Evolutionary conservation across 768 basidiomycete species (phyloP), one percentile per base, ranked within the genome.

Genomic region (Leccinum barrowsii): DNA sequence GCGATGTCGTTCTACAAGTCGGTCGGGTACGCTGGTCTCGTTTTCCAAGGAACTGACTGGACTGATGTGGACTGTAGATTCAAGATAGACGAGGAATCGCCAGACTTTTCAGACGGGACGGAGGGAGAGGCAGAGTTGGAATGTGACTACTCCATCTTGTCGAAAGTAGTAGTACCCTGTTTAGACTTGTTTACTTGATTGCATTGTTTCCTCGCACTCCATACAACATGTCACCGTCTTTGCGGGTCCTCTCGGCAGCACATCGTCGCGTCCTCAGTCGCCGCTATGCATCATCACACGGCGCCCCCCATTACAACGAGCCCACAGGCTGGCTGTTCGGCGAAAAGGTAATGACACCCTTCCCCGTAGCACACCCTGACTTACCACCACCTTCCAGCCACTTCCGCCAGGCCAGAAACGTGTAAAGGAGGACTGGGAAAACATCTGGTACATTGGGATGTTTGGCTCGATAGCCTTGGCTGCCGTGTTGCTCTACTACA

Each of bases 341-440:
- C 63, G 94, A 97, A 79, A 90, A 91, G 84, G 94, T 92, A 65
- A 44, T 34, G 26, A n/a, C n/a, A n/a, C 32, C 7, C 50, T 50
- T 50, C 49, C 52, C 24, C 57, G 21, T 52, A 22, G 7, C 26
- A 24, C 46, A 24, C 50, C 24, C 17, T 15, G 7, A 48, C 56
- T 64, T 48, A 58, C 48, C 30, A 12, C 48, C 51, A 30, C 54
- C 28, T 32, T 55, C 58, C 58, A 93, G 92, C 90, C 92, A 6
- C 84, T 78, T 49, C 80, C 87, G 32, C 83, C 86, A 4, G 92
- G 92, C 10, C 85, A 91, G 74, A 95, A 91, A 72, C 82, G 94
- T 67, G 84, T 87, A 70, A 89, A 87, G 71, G 92, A 95, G 71
- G 83, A 87, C 22, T 97, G 94, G 94, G 94, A 97, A 77, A 85